Base-by-base conservation (phyloP, 108 stramenopile genomes). In the Nitzschia inconspicua region DNA sequence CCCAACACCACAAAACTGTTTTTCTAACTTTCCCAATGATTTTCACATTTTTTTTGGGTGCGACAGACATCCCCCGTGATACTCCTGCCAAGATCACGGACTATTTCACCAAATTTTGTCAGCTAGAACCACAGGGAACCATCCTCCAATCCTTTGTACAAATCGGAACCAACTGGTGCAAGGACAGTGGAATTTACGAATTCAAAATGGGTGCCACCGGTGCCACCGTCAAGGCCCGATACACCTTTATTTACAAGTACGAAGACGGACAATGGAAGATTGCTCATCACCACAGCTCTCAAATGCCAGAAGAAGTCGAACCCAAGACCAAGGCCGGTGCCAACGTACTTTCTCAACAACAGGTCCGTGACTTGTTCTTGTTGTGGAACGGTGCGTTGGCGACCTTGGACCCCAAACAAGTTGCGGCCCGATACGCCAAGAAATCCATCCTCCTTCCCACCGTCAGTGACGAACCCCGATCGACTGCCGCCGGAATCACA, bases 251-350 rank as follows among this genome's bases (percentile, higher is more conserved):
- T 39, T 83, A 83, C 57, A 73, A 74, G 9, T 75, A 71, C 55
- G 85, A 86, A 66, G 74, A 80, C 34, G 75, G 70, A n/a, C 61
- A 83, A 26, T 85, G 84, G 84, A 82, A 82, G 76, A 85, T 85
- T 47, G 43, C 63, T 18, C 85, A 86, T 46, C 85, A 86, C 53
- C 85, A 86, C 35, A 79, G 78, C 25, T 78, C 76, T 19, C 67
- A 70, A 47, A 82, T 86, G 81, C 85, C 85, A 11, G 85, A 86
- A 55, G 64, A 51, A 25, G 34, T 53, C 46, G n/a, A n/a, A n/a
- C n/a, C n/a, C n/a, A n/a, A n/a, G 57, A 36, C 22, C 61, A 44
- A 32, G 69, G 63, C 41, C 47, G 63, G 37, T 37, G 46, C 25
- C 59, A 68, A 28, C 19, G 13, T 50, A 26, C 72, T 76, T 46